These are phyloP conservation scores for Pseudogymnoascus sp. DNA, from an alignment of 2,329 filamentous ascomycete genomes.

Conservation along the genomic window DNA sequence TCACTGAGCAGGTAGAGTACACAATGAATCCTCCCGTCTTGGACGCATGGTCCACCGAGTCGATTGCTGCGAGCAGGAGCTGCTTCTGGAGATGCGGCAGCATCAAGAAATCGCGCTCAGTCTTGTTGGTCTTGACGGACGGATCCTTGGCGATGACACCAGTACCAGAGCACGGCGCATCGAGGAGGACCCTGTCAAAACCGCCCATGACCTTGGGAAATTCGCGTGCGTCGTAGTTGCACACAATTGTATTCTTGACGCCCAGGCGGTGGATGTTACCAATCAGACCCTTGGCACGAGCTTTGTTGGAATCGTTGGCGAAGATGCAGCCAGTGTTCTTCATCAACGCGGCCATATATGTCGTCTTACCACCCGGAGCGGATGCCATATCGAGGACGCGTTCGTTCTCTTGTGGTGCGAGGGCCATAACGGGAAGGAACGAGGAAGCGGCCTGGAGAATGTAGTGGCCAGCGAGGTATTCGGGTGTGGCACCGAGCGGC, in stretches of 20 bases:
- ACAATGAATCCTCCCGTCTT: conserved; percentile 93
- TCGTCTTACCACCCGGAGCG: conserved; percentile 92
- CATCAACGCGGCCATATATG: conserved; percentile 93
- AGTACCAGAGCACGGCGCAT: conserved; percentile 92
- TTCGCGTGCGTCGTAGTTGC: conserved; percentile 87
- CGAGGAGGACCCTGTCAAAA: conserved; percentile 87
- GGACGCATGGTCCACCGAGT: conserved; percentile 83
- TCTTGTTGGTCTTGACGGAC: conserved; percentile 97
- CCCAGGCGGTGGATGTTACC: conserved; percentile 95
- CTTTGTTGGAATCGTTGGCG: conserved; percentile 92
- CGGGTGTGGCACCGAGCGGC: conserved; percentile 78
- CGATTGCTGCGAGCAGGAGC: conserved; percentile 82
- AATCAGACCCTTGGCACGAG: conserved; percentile 90
- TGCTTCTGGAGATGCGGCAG: conserved; percentile 94
- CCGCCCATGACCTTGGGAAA: conserved; percentile 93
- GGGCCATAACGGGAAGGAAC: conserved; percentile 94
- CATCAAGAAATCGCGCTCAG: conserved; percentile 85
- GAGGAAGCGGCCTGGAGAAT: conserved; percentile 95
- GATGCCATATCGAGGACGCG: conserved; percentile 88
- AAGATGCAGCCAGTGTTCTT: conserved; percentile 94
- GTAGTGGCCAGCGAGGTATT: conserved; percentile 96
- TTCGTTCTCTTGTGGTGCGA: conserved; percentile 88
- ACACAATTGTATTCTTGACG: conserved; percentile 87
- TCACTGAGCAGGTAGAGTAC: conserved; percentile 94
- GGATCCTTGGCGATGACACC: conserved; percentile 97